Base-by-base conservation (phyloP, 192 early-diverging fungal genomes). In the Coemansia sp. region DNA sequence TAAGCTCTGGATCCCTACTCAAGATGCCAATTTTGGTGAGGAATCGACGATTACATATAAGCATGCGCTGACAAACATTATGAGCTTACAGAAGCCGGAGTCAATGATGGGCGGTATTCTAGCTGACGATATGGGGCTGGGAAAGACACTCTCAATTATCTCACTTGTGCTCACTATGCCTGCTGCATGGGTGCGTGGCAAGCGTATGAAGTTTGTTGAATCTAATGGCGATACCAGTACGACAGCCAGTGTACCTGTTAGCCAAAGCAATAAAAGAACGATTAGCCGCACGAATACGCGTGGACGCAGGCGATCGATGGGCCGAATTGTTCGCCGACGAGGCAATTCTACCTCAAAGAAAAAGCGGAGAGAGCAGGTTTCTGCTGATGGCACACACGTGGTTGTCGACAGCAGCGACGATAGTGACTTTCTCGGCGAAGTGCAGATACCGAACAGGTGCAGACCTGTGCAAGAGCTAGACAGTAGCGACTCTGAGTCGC, bases 111-210 rank as follows among this genome's bases (percentile, higher is more conserved):
- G 76, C 59, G 76, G 76, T 2, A 68, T 79, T 17, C 49, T 72
- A 48, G 69, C 69, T 10, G 76, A 79, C 43, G 76, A 79, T 53
- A 79, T 79, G 76, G 76, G 76, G 6, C 48, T 79, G 62, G 76
- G 76, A 8, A 79, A 79, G 52, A 79, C 76, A 21, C 45, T 79
- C 66, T 53, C 76, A 21, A 58, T 69, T 3, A 52, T 79, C 3
- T 47, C 76, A 19, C 61, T 79, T 19, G 41, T 69, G 33, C 46
- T 64, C 11, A 55, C 38, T 18, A n/a, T 56, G 4, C 69, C 62
- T 18, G 58, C 62, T 5, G 27, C 53, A 1, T 39, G 61, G 23
- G 19, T 39, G 40, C 75, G 44, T 9, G 60, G 60, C 21, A 33
- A 41, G 7, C 69, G 75, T 10, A n/a, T 78, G 42, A 78, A 78